Evolutionary conservation across 805 yeast genomes (phyloP).

Genomic region (Candida saitoana): DNA sequence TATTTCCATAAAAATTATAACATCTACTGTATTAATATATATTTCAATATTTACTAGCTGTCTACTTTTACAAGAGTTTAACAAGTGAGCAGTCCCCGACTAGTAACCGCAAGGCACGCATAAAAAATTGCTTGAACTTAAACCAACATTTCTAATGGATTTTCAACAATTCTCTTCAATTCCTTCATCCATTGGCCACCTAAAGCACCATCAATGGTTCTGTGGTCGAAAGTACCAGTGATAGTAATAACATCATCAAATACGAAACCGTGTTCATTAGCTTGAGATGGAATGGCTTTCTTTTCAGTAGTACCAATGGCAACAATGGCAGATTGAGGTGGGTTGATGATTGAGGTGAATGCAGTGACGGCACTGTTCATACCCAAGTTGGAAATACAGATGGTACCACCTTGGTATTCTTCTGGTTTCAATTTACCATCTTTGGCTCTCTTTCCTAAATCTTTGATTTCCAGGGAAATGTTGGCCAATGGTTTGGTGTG

Average conservation of each 20-base stretch:
- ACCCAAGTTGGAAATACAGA: slow-evolving; percentile 97
- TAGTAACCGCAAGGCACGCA: background rate
- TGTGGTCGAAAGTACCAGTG: slow-evolving; percentile 97
- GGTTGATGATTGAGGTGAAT: slow-evolving; percentile 96
- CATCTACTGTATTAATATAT: background rate
- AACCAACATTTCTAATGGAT: slow-evolving; percentile 90
- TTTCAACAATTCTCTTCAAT: slow-evolving; percentile 85
- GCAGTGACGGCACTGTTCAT: slow-evolving; percentile 92
- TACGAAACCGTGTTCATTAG: slow-evolving; percentile 85
- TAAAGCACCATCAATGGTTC: slow-evolving; percentile 94
- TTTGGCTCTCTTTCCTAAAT: slow-evolving; percentile 93
- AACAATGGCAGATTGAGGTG: slow-evolving; percentile 91
- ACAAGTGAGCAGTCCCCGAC: background rate
- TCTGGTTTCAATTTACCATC: slow-evolving; percentile 89
- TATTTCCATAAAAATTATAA: too few relatives aligned
- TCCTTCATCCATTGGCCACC: slow-evolving; percentile 97
- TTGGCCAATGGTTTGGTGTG: slow-evolving; percentile 79
- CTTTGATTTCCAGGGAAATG: slow-evolving; percentile 83
- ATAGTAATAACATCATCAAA: slow-evolving; percentile 88
- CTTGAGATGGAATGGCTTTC: slow-evolving; percentile 88
- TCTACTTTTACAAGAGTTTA: slow-evolving; percentile 1
- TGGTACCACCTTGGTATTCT: slow-evolving; percentile 99
- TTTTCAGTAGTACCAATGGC: slow-evolving; percentile 93
- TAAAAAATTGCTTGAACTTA: slow-evolving; percentile 29
- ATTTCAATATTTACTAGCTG: background rate